These are phyloP conservation scores for Mortierella sp. DNA, from an alignment of 371 early-diverging fungal species.

Conservation along the genomic window DNA sequence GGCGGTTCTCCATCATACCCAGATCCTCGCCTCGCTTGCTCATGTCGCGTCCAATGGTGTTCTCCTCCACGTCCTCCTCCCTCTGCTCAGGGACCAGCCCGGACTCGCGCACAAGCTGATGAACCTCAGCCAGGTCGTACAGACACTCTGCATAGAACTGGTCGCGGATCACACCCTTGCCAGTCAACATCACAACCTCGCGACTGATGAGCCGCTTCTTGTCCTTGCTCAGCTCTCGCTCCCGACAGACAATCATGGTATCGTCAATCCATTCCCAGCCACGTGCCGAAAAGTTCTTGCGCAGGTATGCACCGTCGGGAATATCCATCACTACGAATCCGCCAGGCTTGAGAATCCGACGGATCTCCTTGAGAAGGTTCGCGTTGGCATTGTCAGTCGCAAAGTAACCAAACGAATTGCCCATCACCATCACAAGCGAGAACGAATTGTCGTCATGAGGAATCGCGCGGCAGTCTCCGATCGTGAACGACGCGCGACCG, in stretches of 20 bases:
- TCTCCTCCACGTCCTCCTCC: background rate
- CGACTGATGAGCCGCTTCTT: slow-evolving; percentile 63
- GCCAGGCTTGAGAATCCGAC: slow-evolving; percentile 62
- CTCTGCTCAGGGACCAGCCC: slow-evolving; percentile 47
- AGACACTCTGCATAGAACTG: slow-evolving; percentile 76
- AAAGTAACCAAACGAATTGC: slow-evolving; percentile 77
- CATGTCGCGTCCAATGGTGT: slow-evolving; percentile 51
- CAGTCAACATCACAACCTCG: slow-evolving; percentile 66
- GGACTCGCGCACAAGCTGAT: slow-evolving; percentile 46
- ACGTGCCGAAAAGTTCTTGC: slow-evolving; percentile 64
- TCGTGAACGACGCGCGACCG: slow-evolving; percentile 61
- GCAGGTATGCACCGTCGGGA: slow-evolving; percentile 70
- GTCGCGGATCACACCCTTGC: slow-evolving; percentile 69
- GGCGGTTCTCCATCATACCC: slow-evolving; percentile 77
- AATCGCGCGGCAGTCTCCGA: slow-evolving; percentile 73
- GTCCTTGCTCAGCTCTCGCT: slow-evolving; percentile 67
- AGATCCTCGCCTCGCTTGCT: slow-evolving; percentile 72
- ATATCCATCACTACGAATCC: slow-evolving; percentile 68
- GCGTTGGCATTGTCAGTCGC: slow-evolving; percentile 50
- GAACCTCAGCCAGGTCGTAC: slow-evolving; percentile 63
- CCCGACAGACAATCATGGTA: slow-evolving; percentile 72
- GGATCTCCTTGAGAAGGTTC: slow-evolving; percentile 62
- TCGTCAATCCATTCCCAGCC: slow-evolving; percentile 80
- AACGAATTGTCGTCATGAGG: slow-evolving; percentile 64
- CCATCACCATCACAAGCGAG: slow-evolving; percentile 71